Conservation (phyloP, 2,329 filamentous ascomycete species). For the Penicillium sp. region DNA sequence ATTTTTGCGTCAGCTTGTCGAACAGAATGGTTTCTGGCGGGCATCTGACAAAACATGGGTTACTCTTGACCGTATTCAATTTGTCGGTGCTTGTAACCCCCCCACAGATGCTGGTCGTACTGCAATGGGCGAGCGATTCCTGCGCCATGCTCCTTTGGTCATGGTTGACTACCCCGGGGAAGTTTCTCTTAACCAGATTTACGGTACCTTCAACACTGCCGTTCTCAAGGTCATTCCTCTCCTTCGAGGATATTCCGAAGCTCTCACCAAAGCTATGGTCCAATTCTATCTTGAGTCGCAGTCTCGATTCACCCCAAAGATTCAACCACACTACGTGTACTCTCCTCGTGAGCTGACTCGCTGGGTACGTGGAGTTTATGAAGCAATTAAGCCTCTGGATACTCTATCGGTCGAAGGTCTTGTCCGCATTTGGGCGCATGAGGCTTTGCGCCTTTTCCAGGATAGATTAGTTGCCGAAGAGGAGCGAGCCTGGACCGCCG, state of each 20-base stretch:
- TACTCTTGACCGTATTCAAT: conserved; percentile 93
- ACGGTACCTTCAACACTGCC: conserved; percentile 94
- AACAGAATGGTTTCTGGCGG: conserved; percentile 99
- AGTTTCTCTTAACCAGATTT: conserved; percentile 90
- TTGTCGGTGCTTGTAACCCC: conserved; percentile 97
- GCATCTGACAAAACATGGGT: conserved; percentile 98
- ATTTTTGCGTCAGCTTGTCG: conserved; percentile 92
- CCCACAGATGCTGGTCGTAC: conserved; percentile 96
- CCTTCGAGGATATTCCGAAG: conserved; percentile 88
- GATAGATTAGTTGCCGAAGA: conserved; percentile 93
- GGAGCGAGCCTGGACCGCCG: conserved; percentile 90
- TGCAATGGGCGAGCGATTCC: conserved; percentile 83
- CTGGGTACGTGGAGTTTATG: conserved; percentile 96
- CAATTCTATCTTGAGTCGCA: conserved; percentile 94
- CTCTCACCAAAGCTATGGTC: conserved; percentile 96
- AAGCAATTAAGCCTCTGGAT: conserved; percentile 90
- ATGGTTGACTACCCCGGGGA: conserved; percentile 99
- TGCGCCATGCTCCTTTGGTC: conserved; percentile 93
- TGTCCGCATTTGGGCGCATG: conserved; percentile 95
- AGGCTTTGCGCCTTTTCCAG: conserved; percentile 91
- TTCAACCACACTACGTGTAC: conserved; percentile 98
- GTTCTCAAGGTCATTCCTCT: conserved; percentile 94
- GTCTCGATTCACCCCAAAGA: conserved; percentile 86
- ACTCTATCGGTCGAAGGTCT: conserved; percentile 81
- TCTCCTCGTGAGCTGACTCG: conserved; percentile 95